These are phyloP conservation scores for Chlamydomonas schloesseri DNA, from an alignment of 139 green algal species.

Conservation along the genomic window DNA sequence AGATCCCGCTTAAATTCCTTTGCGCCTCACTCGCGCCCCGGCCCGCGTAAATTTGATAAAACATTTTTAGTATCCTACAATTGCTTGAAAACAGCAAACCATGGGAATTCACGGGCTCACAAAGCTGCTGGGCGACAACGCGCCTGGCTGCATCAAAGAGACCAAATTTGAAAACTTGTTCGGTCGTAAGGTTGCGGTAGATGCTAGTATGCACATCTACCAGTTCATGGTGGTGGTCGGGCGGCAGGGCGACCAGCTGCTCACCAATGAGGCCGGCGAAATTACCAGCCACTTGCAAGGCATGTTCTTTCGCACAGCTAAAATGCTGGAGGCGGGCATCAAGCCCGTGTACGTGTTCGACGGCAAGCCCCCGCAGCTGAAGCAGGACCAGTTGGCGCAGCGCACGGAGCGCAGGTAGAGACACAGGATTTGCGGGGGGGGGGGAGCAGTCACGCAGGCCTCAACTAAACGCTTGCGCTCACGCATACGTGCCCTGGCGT, in stretches of 20 bases:
- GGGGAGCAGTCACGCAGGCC: background rate
- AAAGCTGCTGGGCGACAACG: constrained; percentile 94
- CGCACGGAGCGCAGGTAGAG: constrained; percentile 39
- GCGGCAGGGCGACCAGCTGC: constrained; percentile 68
- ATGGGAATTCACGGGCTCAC: constrained; percentile 92
- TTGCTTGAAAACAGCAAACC: no score
- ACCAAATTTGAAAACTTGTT: constrained; percentile 98
- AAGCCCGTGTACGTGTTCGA: constrained; percentile 99
- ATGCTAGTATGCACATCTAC: constrained; percentile 99
- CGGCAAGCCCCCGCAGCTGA: constrained; percentile 94
- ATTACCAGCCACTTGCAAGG: constrained; percentile 92
- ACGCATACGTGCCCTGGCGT: no score
- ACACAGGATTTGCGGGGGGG: no score
- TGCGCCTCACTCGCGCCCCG: no score
- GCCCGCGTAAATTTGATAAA: no score
- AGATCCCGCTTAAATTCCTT: no score
- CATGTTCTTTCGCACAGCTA: constrained; percentile 96
- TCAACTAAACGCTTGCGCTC: no score
- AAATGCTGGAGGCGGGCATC: constrained; percentile 96
- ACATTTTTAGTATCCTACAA: no score
- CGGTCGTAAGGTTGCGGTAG: constrained; percentile 95
- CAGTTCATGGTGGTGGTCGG: constrained; percentile 93
- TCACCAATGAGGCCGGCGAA: constrained; percentile 95
- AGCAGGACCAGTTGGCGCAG: constrained; percentile 87
- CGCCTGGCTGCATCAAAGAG: constrained; percentile 83